Conservation (phyloP, 2,329 filamentous ascomycete genomes). For the Neonectria ditissima region DNA sequence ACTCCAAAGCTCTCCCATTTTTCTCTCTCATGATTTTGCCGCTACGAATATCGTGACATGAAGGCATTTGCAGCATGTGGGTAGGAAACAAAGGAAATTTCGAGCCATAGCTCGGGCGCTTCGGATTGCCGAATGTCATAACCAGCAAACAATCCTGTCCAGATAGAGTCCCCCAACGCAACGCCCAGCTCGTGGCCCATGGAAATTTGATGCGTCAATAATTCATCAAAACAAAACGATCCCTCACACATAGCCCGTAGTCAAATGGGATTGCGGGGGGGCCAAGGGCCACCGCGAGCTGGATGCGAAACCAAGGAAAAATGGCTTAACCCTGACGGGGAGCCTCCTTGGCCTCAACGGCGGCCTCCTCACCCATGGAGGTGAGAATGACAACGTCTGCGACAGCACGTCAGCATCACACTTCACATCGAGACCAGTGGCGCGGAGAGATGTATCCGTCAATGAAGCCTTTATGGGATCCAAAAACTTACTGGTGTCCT, state of each 20-base stretch:
- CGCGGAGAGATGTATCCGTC: not conserved
- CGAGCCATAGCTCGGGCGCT: conserved; percentile 34
- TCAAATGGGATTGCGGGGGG: conserved; percentile 41
- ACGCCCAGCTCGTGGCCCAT: conserved; percentile 56
- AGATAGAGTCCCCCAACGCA: conserved; percentile 56
- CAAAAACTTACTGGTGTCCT: conserved; percentile 85
- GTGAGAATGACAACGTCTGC: conserved; percentile 91
- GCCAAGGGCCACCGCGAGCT: conserved; percentile 43
- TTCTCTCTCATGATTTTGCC: conserved; percentile 48
- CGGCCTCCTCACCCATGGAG: conserved; percentile 95
- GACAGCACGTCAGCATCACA: conserved; percentile 25
- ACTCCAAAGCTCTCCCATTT: conserved; percentile 52
- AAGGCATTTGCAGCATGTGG: conserved; percentile 49
- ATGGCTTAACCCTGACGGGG: conserved; percentile 57
- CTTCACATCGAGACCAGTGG: not conserved
- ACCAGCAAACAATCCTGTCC: conserved; percentile 57
- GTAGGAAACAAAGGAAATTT: conserved; percentile 55
- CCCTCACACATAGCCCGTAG: conserved; percentile 41
- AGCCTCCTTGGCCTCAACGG: conserved; percentile 95
- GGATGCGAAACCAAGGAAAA: conserved; percentile 38
- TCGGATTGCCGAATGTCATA: conserved; percentile 47
- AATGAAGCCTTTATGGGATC: not conserved
- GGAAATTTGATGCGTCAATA: conserved; percentile 51
- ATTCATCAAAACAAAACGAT: conserved; percentile 50
- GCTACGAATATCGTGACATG: conserved; percentile 49